Evolutionary conservation across 2,329 filamentous ascomycete species (phyloP).

Genomic region (Alternaria ethzedia): DNA sequence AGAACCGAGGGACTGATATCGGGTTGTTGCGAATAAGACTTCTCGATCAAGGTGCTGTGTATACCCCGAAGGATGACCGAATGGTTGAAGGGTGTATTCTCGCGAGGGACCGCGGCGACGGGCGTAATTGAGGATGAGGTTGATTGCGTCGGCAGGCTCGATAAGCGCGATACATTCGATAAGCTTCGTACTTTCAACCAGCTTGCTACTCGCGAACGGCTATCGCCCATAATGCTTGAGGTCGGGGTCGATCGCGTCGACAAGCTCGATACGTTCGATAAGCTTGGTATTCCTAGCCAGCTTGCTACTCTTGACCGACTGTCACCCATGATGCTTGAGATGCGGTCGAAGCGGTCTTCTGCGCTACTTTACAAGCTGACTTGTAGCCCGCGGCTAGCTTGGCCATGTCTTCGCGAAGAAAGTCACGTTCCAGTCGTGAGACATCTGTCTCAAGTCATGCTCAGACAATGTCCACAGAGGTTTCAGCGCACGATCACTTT

Average conservation of each 20-base stretch:
- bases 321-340: neutral
- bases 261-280: neutral
- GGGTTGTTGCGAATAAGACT: neutral
- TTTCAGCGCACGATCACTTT: too few relatives aligned
- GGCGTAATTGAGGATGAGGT: neutral
- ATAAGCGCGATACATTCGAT: neutral
- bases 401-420: neutral
- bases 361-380: neutral
- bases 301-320: neutral
- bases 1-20: neutral
- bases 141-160: neutral
- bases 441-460: neutral
- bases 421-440: neutral
- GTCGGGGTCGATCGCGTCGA: neutral
- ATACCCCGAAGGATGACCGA: neutral
- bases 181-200: neutral
- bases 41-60: neutral
- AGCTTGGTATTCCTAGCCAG: neutral
- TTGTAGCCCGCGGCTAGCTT: neutral
- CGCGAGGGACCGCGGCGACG: neutral
- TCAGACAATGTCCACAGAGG: neutral
- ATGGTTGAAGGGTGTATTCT: neutral
- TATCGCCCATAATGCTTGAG: neutral
- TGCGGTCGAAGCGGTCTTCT: neutral
- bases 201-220: neutral